phyloP scores from a whole-genome alignment of 257 asterid genomes.

The Solanum clarkiae region DNA sequence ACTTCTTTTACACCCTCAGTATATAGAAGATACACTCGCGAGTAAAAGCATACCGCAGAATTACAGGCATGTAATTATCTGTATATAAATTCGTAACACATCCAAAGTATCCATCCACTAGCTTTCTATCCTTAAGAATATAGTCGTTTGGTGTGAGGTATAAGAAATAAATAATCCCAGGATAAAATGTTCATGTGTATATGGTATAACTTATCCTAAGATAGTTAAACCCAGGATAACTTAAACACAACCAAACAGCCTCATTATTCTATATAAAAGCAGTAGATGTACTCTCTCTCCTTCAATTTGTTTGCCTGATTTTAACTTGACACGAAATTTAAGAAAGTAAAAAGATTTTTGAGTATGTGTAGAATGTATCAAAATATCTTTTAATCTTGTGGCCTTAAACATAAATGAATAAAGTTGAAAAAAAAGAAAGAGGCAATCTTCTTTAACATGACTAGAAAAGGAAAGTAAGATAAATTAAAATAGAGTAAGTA shows the following conservation, averaged over 20 bases:
- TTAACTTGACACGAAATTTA: neutral
- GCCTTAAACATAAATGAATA: neutral
- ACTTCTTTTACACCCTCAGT: neutral
- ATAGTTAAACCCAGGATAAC: too few relatives aligned
- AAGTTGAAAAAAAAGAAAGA: neutral
- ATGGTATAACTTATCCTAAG: too few relatives aligned
- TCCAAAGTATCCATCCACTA: neutral
- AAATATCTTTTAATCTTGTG: neutral
- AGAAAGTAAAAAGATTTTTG: too few relatives aligned
- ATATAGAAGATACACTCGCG: neutral
- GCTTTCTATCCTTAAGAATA: neutral
- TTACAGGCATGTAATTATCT: neutral
- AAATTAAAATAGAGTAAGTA: neutral
- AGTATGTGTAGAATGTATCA: neutral
- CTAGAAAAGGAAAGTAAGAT: neutral
- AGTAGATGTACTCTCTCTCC: neutral
- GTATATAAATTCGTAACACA: neutral
- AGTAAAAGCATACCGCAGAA: neutral
- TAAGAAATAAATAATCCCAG: too few relatives aligned
- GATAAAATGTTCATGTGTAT: too few relatives aligned
- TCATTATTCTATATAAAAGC: neutral
- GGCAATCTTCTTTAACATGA: neutral
- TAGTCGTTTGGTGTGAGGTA: too few relatives aligned
- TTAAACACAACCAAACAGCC: too few relatives aligned
- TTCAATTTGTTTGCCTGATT: too few relatives aligned